Conservation (phyloP, 331 rosid genomes). For the Phaseolus coccineus region DNA sequence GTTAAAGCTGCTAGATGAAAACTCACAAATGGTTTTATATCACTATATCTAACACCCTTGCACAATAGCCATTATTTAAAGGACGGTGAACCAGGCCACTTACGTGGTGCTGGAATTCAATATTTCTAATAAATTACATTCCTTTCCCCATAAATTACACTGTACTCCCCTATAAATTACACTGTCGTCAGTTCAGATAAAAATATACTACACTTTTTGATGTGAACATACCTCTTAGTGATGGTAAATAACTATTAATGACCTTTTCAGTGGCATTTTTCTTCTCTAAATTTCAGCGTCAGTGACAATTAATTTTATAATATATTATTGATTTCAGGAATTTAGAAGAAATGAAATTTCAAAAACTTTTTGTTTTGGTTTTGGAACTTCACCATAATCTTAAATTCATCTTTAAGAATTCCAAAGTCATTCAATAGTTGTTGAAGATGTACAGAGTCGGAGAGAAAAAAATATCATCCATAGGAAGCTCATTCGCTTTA, state of each 20-base stretch:
- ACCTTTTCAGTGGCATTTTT: too few species aligned
- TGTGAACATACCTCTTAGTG: too few species aligned
- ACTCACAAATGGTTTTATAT: not conserved
- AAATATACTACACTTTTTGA: not conserved
- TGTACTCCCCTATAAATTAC: not conserved
- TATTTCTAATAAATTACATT: not conserved
- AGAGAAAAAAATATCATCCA: not conserved
- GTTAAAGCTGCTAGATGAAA: constrained; percentile 3
- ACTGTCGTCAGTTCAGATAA: not conserved
- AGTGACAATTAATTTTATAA: too few species aligned
- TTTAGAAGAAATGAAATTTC: not conserved
- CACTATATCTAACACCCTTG: not conserved
- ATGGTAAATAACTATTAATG: too few species aligned
- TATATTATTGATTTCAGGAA: not conserved
- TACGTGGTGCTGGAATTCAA: constrained; percentile 14
- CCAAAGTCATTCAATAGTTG: not conserved
- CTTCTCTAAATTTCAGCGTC: too few species aligned
- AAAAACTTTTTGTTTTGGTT: not conserved
- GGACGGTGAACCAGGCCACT: not conserved
- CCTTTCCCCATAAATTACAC: not conserved
- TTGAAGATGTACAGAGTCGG: not conserved
- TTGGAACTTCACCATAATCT: not conserved
- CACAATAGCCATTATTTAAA: constrained; percentile 8
- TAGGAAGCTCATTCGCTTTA: not conserved
- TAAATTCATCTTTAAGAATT: not conserved